Base-by-base conservation (phyloP, 2,329 filamentous ascomycete species). In the Talaromyces rugulosus region DNA sequence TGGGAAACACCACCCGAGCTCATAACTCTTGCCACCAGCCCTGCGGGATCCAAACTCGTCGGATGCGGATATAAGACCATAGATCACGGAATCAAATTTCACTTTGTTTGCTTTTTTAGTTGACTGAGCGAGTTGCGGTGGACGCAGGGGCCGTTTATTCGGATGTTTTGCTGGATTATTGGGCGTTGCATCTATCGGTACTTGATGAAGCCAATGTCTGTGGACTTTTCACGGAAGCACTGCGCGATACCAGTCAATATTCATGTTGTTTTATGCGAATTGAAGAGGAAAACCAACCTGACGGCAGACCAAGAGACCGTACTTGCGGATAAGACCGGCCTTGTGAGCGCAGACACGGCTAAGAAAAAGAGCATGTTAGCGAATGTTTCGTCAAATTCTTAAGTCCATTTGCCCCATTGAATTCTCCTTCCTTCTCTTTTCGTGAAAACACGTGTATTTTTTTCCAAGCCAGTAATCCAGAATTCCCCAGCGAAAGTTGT, bases 291-390 rank as follows among this genome's bases (percentile, higher is more conserved):
- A 36, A 63, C 64, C 27, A 44, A 64, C 58, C 60, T 65, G 65
- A 62, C 62, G 63, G 61, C 74, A 72, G 75, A 77, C 74, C 77
- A 96, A 92, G 74, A 97, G 87, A 79, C 95, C 94, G 85, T 99
- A 99, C 86, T 99, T 99, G 86, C 95, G 93, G 88, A 99, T 96
- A 74, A 99, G 89, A 96, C 95, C 95, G 77, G 95, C 94, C 79
- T 87, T 89, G 90, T 99, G 94, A 79, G 92, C 92, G 91, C 88
- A 91, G 78, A 90, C 88, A 77, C 88, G 89, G 85, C 88, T 91
- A 75, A 72, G 62, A 52, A 61, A 65, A 61, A 60, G 42, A 36
- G 44, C 33, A 51, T 12, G 56, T 64, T 63, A 60, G 60, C 60
- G 34, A 42, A 18, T 5, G 23, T 5, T 18, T 23, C 27, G 34